A percentile compares a stretch with the other conserved stretches of the same genome.
phyloP scores from a whole-genome alignment of 805 yeast species.

The Tetrapisispora phaffii region DNA sequence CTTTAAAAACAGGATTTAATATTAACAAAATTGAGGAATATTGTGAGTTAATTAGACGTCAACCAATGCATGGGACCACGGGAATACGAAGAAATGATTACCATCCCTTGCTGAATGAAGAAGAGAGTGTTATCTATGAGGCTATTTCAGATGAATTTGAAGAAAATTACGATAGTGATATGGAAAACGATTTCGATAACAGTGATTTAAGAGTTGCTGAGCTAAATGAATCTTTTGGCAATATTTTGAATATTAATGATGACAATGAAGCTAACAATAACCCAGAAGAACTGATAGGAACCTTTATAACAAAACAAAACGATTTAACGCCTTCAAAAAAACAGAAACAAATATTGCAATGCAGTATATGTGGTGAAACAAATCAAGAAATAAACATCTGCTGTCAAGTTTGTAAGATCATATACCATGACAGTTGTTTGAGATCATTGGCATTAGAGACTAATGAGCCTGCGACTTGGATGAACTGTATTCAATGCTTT shows the following conservation, averaged over 20 bases:
- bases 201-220: background rate
- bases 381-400: constrained; percentile 5
- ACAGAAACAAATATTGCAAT: background rate
- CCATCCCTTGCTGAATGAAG: constrained; percentile 1
- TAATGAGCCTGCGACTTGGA: constrained; percentile 14
- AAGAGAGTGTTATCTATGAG: background rate
- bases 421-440: constrained; percentile 21
- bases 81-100: background rate
- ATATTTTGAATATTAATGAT: background rate
- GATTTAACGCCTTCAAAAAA: background rate
- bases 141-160: background rate
- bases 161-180: background rate
- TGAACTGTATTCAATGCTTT: constrained; percentile 15
- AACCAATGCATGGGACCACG: background rate
- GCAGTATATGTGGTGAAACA: constrained; percentile 16
- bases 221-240: background rate
- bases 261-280: background rate
- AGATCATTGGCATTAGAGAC: constrained; percentile 16
- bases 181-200: background rate
- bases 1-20: constrained; percentile 12
- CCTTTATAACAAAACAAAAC: background rate
- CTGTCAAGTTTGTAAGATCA: constrained; percentile 12
- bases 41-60: background rate
- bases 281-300: background rate
- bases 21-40: constrained; percentile 7